Base-by-base conservation (phyloP, 176 grass and related monocot genomes). In the Poa pratensis region DNA sequence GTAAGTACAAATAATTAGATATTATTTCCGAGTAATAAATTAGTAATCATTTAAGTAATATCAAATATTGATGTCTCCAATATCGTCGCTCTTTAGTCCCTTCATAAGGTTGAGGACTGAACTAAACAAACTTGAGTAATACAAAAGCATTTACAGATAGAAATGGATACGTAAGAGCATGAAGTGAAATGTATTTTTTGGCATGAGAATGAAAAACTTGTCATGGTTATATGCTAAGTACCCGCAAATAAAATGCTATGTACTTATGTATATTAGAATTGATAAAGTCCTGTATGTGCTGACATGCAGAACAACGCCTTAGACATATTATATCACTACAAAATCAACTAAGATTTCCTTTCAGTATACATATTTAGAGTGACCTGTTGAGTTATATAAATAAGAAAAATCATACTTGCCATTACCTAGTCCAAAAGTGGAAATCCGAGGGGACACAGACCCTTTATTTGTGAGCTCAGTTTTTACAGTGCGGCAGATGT, bases 351-450 rank as follows among this genome's bases (percentile, higher is more conserved):
- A 30, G 3, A 58, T 79, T 80, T 83, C 7, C 2, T 43, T 74
- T 49, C 2, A 66, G 12, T 12, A 40, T 17, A 81, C n/a, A 27
- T 75, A 46, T 18, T 77, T 72, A 69, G 55, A 42, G 49, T 69
- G 6, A 78, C 48, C 18, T 55, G 19, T 72, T 63, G 37, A 53
- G 23, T 42, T 9, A 16, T 9, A 16, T 79, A 67, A 53, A 83
- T 58, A 74, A 37, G 18, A 62, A 73, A 49, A 34, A 82, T 64
- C 9, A 26, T 42, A 65, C 70, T 14, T 84, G 30, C 82, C 9
- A 79, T 88, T 94, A 98, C 96, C 96, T 90, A 98, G 86, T 65
- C 93, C 96, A 62, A 99, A 99, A 59, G 93, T 96, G 63, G 93
- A 99, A 85, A 99, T 89, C 57, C 91, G 88, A 71, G 93, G 93